Evolutionary conservation across 768 basidiomycete species (phyloP).

Genomic region (Hydnomerulius pinastri): DNA sequence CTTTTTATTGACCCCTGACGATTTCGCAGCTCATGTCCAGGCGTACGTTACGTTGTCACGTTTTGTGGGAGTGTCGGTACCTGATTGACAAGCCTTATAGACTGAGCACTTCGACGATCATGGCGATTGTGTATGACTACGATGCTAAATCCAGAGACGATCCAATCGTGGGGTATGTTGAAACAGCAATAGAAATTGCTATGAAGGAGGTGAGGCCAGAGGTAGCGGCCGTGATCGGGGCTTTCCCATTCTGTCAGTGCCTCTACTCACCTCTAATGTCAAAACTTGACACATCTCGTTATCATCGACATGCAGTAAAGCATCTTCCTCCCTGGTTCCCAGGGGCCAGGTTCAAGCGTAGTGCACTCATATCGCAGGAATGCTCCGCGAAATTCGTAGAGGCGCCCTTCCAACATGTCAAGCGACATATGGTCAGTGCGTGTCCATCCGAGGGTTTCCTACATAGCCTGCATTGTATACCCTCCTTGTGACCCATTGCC

Average conservation of each 20-base stretch:
- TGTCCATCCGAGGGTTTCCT: not conserved
- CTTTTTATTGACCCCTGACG: slow-evolving; percentile 24
- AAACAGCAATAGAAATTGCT: slow-evolving; percentile 11
- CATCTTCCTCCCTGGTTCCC: slow-evolving; percentile 13
- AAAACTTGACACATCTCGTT: too few species aligned
- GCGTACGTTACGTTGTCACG: slow-evolving; percentile 5
- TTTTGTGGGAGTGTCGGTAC: not conserved
- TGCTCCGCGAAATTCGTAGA: slow-evolving; percentile 5
- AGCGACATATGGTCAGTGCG: slow-evolving; percentile 10
- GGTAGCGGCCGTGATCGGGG: slow-evolving; percentile 7
- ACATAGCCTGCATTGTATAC: not conserved
- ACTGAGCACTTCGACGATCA: slow-evolving; percentile 11
- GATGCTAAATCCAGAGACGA: slow-evolving; percentile 4
- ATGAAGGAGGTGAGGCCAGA: slow-evolving; percentile 8
- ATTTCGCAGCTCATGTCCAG: slow-evolving; percentile 20
- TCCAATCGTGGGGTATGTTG: slow-evolving; percentile 9
- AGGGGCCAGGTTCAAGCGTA: slow-evolving; percentile 7
- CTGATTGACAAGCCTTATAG: not conserved
- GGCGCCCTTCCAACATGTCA: slow-evolving; percentile 11
- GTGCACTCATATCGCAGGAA: slow-evolving; percentile 3
- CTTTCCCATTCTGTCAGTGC: slow-evolving; percentile 11
- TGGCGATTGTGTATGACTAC: slow-evolving; percentile 14
- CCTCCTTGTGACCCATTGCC: not conserved
- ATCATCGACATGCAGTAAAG: not conserved
- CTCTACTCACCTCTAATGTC: not conserved